Evolutionary conservation across 805 yeast genomes (phyloP).

Genomic region (Maudiozyma barnettii): DNA sequence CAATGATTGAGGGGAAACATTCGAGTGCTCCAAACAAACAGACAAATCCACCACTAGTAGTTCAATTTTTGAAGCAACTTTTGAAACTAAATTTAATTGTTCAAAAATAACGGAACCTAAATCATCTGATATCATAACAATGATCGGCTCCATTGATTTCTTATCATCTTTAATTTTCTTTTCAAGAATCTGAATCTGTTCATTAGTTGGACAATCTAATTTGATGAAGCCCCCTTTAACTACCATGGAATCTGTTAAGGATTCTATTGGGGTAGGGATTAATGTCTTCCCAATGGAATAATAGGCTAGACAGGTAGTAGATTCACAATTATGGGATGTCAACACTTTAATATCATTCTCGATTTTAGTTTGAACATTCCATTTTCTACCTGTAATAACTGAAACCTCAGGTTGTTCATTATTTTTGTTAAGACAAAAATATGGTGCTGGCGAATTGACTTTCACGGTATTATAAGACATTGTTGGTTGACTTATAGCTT

Average conservation of each 20-base stretch:
- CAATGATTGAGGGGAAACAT: conserved; percentile 28
- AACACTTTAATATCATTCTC: conserved; percentile 79
- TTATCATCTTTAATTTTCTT: too few species aligned
- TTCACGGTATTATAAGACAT: not conserved
- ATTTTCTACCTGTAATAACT: conserved; percentile 60
- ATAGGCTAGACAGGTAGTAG: conserved; percentile 64
- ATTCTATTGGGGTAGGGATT: conserved; percentile 22
- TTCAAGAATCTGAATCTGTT: too few species aligned
- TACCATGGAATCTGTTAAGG: conserved; percentile 23
- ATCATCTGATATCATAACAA: too few species aligned
- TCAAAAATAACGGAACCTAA: too few species aligned
- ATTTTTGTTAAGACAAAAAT: conserved; percentile 12
- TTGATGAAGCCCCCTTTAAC: not conserved
- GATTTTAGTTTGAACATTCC: conserved; percentile 41
- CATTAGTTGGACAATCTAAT: too few species aligned
- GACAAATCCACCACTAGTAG: too few species aligned
- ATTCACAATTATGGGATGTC: conserved; percentile 61
- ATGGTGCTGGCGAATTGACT: conserved; percentile 20
- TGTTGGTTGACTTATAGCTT: not conserved
- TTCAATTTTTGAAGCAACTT: too few species aligned
- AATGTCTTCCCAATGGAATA: conserved; percentile 58
- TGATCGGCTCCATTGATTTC: too few species aligned
- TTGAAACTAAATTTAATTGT: too few species aligned
- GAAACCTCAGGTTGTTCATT: conserved; percentile 31
- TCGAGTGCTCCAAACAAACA: conserved; percentile 5